Conservation (phyloP, 148 eudicot genomes). For the Pharnaceum exiguum region DNA sequence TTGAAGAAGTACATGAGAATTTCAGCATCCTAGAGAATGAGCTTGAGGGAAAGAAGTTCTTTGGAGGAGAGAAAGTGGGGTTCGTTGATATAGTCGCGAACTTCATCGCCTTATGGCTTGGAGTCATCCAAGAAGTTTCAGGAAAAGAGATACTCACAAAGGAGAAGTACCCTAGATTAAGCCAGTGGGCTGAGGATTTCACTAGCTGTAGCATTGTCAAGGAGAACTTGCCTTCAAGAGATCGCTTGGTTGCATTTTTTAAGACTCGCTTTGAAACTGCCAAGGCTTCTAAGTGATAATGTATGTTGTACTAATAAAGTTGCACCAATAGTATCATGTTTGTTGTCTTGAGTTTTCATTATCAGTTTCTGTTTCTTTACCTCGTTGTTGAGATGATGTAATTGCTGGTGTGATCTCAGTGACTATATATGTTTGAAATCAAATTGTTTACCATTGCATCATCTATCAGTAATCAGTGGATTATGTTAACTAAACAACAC, state of each 20-base stretch:
- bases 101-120: conserved; percentile 15
- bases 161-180: conserved; percentile 18
- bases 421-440: too few relatives aligned
- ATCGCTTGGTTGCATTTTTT: conserved; percentile 3
- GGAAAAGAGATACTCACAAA: conserved; percentile 1
- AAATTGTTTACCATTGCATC: too few relatives aligned
- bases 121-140: conserved; percentile 1
- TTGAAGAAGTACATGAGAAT: conserved; percentile 12
- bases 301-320: too few relatives aligned
- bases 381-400: too few relatives aligned
- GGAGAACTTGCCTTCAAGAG: too few relatives aligned
- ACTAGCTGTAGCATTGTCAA: conserved; percentile 16
- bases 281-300: neutral
- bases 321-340: too few relatives aligned
- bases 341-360: too few relatives aligned
- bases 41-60: conserved; percentile 22
- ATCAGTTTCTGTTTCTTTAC: too few relatives aligned
- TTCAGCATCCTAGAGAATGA: conserved; percentile 18
- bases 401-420: too few relatives aligned
- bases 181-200: conserved; percentile 16
- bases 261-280: conserved; percentile 8
- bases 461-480: too few relatives aligned
- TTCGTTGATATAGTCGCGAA: conserved; percentile 20
- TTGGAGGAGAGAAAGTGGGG: conserved; percentile 21
- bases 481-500: too few relatives aligned